A percentile compares a stretch with the other conserved stretches of the same genome.
These are phyloP conservation scores for Sutorius australiensis DNA, from an alignment of 768 basidiomycete species.

Conservation along the genomic window DNA sequence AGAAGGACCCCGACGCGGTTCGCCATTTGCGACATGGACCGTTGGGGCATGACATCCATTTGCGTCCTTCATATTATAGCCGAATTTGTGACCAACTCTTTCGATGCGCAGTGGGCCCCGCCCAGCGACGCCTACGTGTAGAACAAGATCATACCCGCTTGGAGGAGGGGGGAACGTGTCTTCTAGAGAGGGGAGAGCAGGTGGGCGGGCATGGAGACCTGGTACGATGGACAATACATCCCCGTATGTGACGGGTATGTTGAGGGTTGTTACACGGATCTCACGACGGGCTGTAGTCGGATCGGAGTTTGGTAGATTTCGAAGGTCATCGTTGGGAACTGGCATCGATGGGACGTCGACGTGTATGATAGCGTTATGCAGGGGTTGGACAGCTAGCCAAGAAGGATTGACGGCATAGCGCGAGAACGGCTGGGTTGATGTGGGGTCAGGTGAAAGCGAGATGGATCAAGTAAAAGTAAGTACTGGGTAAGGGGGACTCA, in stretches of 20 bases:
- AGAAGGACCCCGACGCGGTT: constrained; percentile 15
- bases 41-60: constrained; percentile 52
- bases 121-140: constrained; percentile 67
- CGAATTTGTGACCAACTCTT: constrained; percentile 60
- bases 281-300: constrained; percentile 29
- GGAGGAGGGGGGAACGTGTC: constrained; percentile 38
- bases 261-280: constrained; percentile 57
- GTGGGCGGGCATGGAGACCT: constrained; percentile 58
- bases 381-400: constrained; percentile 62
- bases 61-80: constrained; percentile 68
- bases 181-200: constrained; percentile 40
- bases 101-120: constrained; percentile 64
- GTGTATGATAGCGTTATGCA: constrained; percentile 53
- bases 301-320: constrained; percentile 2
- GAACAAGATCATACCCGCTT: constrained; percentile 62
- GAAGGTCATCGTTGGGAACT: constrained; percentile 15
- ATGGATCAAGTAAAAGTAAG: constrained; percentile 20
- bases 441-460: constrained; percentile 16
- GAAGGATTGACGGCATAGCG: constrained; percentile 61
- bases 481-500: constrained; percentile 35
- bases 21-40: constrained; percentile 31
- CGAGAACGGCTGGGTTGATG: constrained; percentile 47
- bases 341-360: constrained; percentile 35
- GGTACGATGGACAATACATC: constrained; percentile 53
- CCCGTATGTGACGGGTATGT: constrained; percentile 58